Evolutionary conservation across 2,329 filamentous ascomycete genomes (phyloP).

Genomic region (Penicillium sclerotiorum): DNA sequence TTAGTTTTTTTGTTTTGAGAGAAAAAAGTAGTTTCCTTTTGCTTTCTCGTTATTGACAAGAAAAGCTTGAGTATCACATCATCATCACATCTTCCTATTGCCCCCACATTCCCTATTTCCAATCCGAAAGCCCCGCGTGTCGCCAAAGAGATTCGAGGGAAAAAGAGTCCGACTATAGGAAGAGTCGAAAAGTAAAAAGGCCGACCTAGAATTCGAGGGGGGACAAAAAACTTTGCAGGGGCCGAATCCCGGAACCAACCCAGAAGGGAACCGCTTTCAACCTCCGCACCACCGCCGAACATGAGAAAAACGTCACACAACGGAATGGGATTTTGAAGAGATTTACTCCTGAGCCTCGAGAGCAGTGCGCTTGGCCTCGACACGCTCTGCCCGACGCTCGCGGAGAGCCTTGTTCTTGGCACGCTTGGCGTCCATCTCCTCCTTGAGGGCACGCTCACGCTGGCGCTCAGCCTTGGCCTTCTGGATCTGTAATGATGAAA

Average conservation of each 20-base stretch:
- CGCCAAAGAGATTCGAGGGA: slow-evolving; percentile 7
- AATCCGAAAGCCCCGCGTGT: slow-evolving; percentile 23
- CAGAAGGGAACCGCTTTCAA: slow-evolving; percentile 35
- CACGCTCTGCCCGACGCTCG: slow-evolving; percentile 95
- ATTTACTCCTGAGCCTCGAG: slow-evolving; percentile 64
- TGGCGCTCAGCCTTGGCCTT: slow-evolving; percentile 99
- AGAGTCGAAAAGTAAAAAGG: slow-evolving; percentile 29
- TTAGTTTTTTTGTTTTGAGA: slow-evolving; percentile 21
- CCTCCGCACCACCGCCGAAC: slow-evolving; percentile 42
- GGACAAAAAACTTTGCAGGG: slow-evolving; percentile 18
- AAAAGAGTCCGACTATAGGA: slow-evolving; percentile 26
- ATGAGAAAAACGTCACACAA: slow-evolving; percentile 35
- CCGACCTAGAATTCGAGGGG: slow-evolving; percentile 31
- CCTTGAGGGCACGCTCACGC: slow-evolving; percentile 93
- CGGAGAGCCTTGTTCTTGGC: slow-evolving; percentile 99
- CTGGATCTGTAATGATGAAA: slow-evolving; percentile 74
- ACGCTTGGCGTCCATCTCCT: slow-evolving; percentile 99
- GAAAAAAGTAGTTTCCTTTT: slow-evolving; percentile 30
- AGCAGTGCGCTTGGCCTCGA: slow-evolving; percentile 85
- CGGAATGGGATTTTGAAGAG: slow-evolving; percentile 28
- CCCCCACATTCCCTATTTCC: slow-evolving; percentile 21
- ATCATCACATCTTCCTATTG: slow-evolving; percentile 32
- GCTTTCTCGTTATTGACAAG: slow-evolving; percentile 34
- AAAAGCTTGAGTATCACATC: slow-evolving; percentile 34
- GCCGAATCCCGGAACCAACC: slow-evolving; percentile 33